Conservation (phyloP, 2,329 filamentous ascomycete species). For the Aotearoamyces nothofagi region DNA sequence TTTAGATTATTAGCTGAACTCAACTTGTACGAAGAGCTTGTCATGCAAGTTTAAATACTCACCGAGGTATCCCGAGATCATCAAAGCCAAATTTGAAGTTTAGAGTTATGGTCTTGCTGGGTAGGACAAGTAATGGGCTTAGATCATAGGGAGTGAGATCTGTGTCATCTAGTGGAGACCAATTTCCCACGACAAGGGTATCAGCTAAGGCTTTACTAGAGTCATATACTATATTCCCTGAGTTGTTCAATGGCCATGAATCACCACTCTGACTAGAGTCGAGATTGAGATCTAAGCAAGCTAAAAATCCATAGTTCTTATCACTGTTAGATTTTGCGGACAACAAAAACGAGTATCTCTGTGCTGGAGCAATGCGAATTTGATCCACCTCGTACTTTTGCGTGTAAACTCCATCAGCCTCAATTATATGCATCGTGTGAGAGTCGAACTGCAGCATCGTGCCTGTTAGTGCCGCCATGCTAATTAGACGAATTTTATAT, state of each 20-base stretch:
- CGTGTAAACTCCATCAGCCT: slow-evolving; percentile 29
- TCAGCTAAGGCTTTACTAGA: slow-evolving; percentile 16
- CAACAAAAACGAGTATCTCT: slow-evolving; percentile 29
- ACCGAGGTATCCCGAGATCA: slow-evolving; percentile 7
- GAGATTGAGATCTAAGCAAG: slow-evolving; percentile 30
- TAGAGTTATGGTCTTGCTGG: slow-evolving; percentile 6
- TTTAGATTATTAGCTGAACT: too few relatives aligned
- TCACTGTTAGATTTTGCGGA: slow-evolving; percentile 25
- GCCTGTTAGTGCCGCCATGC: slow-evolving; percentile 8
- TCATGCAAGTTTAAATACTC: neutral
- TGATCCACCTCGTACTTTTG: slow-evolving; percentile 24
- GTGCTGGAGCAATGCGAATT: slow-evolving; percentile 28
- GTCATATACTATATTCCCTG: slow-evolving; percentile 28
- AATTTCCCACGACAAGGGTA: neutral
- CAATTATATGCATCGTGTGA: slow-evolving; percentile 25
- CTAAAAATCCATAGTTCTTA: slow-evolving; percentile 28
- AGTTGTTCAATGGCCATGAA: slow-evolving; percentile 32
- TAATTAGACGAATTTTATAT: slow-evolving; percentile 10
- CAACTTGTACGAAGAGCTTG: too few relatives aligned
- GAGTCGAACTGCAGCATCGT: slow-evolving; percentile 7
- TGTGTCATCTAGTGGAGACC: slow-evolving; percentile 1
- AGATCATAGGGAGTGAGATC: slow-evolving; percentile 4
- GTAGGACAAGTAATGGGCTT: slow-evolving; percentile 4
- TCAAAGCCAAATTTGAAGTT: slow-evolving; percentile 10
- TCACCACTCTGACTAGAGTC: slow-evolving; percentile 27